Conservation (phyloP, 208 protist species). For the Acanthamoeba divionensis region DNA sequence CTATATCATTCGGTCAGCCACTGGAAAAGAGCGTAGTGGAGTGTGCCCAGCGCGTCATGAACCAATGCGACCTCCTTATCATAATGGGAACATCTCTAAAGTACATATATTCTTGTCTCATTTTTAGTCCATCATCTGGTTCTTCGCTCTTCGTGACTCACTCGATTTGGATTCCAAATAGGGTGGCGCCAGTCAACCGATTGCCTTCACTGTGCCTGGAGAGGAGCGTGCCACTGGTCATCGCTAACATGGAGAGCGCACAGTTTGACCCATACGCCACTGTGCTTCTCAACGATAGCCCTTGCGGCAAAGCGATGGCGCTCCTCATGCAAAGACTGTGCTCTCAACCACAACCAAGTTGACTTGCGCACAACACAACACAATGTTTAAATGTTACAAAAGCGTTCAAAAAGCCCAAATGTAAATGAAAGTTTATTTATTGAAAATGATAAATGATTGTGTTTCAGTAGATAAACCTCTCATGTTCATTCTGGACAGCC, state of each 20-base stretch:
- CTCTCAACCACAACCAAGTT: too few species aligned
- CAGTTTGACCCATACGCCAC: neutral
- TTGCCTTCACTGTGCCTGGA: constrained; percentile 15
- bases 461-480: too few species aligned
- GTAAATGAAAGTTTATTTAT: too few species aligned
- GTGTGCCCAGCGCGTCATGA: neutral
- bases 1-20: constrained; percentile 17
- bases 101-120: neutral
- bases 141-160: neutral
- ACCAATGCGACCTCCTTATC: constrained; percentile 38
- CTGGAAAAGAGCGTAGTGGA: neutral
- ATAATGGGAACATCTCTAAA: constrained; percentile 37
- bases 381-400: too few species aligned
- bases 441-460: too few species aligned
- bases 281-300: constrained; percentile 29
- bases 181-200: constrained; percentile 3
- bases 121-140: neutral
- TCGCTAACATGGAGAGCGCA: constrained; percentile 45
- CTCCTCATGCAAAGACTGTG: neutral
- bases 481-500: too few species aligned
- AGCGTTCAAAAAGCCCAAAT: too few species aligned
- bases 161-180: neutral
- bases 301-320: neutral
- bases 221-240: neutral
- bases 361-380: too few species aligned